Conservation (phyloP, 805 yeast genomes). For the Yarrowia osloensis region DNA sequence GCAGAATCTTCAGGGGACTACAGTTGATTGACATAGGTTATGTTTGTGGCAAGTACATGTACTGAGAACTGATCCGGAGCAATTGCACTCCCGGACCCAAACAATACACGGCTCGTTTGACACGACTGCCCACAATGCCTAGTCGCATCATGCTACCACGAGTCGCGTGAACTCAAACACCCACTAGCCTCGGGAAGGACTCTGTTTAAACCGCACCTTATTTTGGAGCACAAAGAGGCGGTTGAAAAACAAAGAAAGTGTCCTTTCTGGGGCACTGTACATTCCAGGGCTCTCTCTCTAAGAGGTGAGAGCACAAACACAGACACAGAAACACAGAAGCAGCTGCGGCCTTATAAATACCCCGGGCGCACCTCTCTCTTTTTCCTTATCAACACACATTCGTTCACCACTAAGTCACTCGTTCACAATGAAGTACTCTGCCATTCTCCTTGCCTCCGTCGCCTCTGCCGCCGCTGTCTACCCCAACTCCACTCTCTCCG, state of each 20-base stretch:
- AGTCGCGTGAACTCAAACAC: slow-evolving; percentile 8
- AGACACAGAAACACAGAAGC: neutral
- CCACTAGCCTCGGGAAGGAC: slow-evolving; percentile 12
- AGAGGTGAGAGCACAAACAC: neutral
- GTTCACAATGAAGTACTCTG: slow-evolving; percentile 24
- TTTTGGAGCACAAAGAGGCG: neutral
- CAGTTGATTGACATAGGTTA: neutral
- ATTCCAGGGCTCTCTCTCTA: neutral
- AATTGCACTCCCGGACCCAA: too few species aligned
- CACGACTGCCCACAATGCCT: too few species aligned
- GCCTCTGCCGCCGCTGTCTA: slow-evolving; percentile 28
- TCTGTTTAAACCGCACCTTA: slow-evolving; percentile 6
- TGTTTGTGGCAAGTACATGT: too few species aligned
- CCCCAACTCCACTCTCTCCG: slow-evolving; percentile 19
- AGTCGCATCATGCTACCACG: neutral
- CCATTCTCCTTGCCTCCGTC: slow-evolving; percentile 22
- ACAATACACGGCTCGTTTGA: too few species aligned
- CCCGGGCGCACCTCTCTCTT: neutral
- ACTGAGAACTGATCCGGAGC: too few species aligned
- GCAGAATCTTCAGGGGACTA: slow-evolving; percentile 1
- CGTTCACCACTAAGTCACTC: slow-evolving; percentile 20
- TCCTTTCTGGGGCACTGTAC: slow-evolving; percentile 6
- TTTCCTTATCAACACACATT: neutral
- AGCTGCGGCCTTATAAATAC: slow-evolving; percentile 1
- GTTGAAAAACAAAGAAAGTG: neutral